phyloP scores from a whole-genome alignment of 1,139 yeast genomes.

The Debaryomyces subglobosus region DNA sequence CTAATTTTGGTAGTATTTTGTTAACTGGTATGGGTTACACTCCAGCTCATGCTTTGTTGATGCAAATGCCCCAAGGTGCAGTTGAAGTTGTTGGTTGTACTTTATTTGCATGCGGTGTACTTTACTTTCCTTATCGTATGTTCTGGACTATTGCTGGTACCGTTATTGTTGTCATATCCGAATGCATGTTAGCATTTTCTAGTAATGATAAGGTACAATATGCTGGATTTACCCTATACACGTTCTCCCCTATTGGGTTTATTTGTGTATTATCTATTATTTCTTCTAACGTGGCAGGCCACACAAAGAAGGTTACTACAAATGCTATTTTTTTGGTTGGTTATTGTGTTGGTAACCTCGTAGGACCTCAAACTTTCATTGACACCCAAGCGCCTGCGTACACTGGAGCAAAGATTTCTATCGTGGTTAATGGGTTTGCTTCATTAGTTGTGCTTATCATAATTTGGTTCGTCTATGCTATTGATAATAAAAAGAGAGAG shows the following conservation, averaged over 20 bases:
- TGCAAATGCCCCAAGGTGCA: constrained; percentile 41
- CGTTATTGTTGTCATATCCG: constrained; percentile 37
- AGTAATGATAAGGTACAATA: constrained; percentile 34
- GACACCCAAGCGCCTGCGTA: constrained; percentile 56
- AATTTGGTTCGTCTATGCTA: constrained; percentile 7
- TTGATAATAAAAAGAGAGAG: constrained; percentile 10
- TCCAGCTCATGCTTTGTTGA: constrained; percentile 28
- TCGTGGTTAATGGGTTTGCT: constrained; percentile 33
- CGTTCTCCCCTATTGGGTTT: constrained; percentile 41
- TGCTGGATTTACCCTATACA: constrained; percentile 25
- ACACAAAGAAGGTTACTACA: constrained; percentile 64
- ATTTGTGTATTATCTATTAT: constrained; percentile 52
- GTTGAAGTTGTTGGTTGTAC: constrained; percentile 48
- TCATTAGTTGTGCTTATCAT: constrained; percentile 8
- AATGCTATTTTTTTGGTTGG: constrained; percentile 64
- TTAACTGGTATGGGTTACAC: constrained; percentile 46
- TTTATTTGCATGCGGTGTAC: constrained; percentile 29
- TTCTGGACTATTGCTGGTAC: constrained; percentile 47
- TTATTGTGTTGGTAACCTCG: constrained; percentile 67
- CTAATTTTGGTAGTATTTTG: constrained; percentile 45
- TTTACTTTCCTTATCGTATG: constrained; percentile 35
- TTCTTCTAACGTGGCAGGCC: constrained; percentile 68
- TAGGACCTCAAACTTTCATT: constrained; percentile 73
- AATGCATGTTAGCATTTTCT: constrained; percentile 54
- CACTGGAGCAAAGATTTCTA: constrained; percentile 45